These are phyloP conservation scores for Rhododendron molle DNA, from an alignment of 148 eudicot genomes.

Conservation along the genomic window DNA sequence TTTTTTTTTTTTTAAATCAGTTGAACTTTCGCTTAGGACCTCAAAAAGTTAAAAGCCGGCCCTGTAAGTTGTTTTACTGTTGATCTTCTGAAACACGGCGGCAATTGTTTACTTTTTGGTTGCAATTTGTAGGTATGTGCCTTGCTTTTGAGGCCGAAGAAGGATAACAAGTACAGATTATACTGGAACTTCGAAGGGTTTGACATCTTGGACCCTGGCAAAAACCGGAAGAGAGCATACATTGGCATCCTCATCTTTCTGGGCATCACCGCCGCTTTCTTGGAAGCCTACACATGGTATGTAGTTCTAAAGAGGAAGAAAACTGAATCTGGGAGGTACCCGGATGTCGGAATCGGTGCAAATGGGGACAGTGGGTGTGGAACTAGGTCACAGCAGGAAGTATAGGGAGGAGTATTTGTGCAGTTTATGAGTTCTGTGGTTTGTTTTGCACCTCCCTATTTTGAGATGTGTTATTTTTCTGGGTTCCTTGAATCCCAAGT, in stretches of 20 bases:
- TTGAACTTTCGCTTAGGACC: too few relatives aligned
- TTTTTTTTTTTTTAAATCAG: too few relatives aligned
- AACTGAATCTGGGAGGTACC: constrained; percentile 17
- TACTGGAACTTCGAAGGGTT: constrained; percentile 54
- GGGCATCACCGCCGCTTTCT: constrained; percentile 26
- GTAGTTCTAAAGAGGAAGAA: constrained; percentile 43
- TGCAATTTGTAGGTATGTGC: constrained; percentile 27
- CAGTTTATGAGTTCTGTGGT: not conserved
- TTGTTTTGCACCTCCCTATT: not conserved
- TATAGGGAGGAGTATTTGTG: not conserved
- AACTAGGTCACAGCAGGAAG: not conserved
- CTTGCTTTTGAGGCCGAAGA: constrained; percentile 52
- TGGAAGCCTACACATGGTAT: constrained; percentile 48
- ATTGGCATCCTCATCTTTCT: constrained; percentile 30
- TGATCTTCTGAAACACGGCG: not conserved
- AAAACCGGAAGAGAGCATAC: constrained; percentile 44
- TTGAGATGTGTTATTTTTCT: not conserved
- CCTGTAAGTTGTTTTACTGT: not conserved
- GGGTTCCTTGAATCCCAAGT: not conserved
- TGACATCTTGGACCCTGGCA: constrained; percentile 42
- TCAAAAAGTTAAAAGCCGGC: not conserved
- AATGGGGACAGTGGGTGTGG: constrained; percentile 16
- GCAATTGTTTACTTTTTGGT: too few relatives aligned
- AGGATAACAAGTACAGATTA: constrained; percentile 49
- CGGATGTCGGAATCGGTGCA: not conserved